Evolutionary conservation across 202 grass and related monocot species (phyloP), one percentile per base, ranked within the genome.

Genomic region (Cymbopogon flexuosus): DNA sequence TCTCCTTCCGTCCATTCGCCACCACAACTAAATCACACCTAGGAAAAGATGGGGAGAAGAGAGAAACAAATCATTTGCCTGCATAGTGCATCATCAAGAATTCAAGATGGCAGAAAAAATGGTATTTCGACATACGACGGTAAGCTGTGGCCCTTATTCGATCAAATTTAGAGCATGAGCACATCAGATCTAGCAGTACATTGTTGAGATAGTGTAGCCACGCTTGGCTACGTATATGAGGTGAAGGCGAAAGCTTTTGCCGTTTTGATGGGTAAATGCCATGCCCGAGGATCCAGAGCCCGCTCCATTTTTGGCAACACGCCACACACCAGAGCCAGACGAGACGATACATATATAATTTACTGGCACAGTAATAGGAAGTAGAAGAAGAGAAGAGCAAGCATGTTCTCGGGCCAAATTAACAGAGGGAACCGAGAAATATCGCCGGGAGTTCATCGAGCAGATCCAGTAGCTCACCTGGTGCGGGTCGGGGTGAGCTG

Each of bases 401-500:
- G 10, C 62, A 29, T 34, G 21, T 41, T 69, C 33, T 42, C 40
- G 59, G 30, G 37, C 33, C 70, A 54, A 35, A 65, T 34, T 42
- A 54, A 14, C 57, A 74, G 39, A 23, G 9, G 57, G 62, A 43
- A 62, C 57, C 13, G 30, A 35, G 47, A 57, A 73, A 37, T 4
- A 74, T 73, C 30, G 10, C n/a, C 1, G 18, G 7, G 37, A 46
- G 73, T 62, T 84, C 47, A 40, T 13, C 43, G 46, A 52, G 65
- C 72, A 83, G 83, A 84, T 90, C 83, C 57, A 51, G 42, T 18
- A 60, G 40, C 69, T 83, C 62, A 96, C 96, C 96, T 99, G 56
- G 96, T 99, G 85, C 96, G 90, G 40, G 96, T 99, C 3, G 96
- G 96, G 30, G 96, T 99, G 60, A 99, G 92, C 90, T 99, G 92